These are phyloP conservation scores for Sporothrix inflata DNA, from an alignment of 2,329 filamentous ascomycete genomes.

Conservation along the genomic window DNA sequence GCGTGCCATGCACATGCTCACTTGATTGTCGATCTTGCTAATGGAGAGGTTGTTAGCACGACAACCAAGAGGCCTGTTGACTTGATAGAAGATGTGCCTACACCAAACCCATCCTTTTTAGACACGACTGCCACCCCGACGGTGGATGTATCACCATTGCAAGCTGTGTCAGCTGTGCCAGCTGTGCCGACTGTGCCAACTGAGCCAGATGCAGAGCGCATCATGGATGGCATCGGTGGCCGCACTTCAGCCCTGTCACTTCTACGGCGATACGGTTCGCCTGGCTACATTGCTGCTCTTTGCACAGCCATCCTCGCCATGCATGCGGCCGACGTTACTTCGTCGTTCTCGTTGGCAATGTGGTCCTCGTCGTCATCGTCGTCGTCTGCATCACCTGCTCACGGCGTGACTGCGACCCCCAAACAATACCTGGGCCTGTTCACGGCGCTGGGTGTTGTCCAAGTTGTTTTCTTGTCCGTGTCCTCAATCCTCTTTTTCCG, in stretches of 20 bases:
- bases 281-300: background rate
- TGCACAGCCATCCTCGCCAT: background rate
- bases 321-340: background rate
- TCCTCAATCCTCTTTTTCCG: background rate
- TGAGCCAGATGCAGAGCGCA: background rate
- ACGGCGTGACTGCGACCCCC: too few relatives aligned
- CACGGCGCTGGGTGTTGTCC: background rate
- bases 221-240: background rate
- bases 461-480: background rate
- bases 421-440: background rate
- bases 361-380: background rate
- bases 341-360: background rate
- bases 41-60: background rate
- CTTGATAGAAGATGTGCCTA: background rate
- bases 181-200: background rate
- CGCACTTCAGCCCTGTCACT: background rate
- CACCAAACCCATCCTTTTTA: background rate
- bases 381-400: background rate
- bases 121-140: background rate
- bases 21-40: background rate
- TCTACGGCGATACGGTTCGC: background rate
- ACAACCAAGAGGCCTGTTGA: background rate
- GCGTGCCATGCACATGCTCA: background rate
- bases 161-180: background rate
- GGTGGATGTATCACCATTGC: too few relatives aligned